Percentiles rank a stretch among this genome's conserved stretches.
Conservation (phyloP, 2,329 filamentous ascomycete genomes). For the Akanthomyces dipterigenus region DNA sequence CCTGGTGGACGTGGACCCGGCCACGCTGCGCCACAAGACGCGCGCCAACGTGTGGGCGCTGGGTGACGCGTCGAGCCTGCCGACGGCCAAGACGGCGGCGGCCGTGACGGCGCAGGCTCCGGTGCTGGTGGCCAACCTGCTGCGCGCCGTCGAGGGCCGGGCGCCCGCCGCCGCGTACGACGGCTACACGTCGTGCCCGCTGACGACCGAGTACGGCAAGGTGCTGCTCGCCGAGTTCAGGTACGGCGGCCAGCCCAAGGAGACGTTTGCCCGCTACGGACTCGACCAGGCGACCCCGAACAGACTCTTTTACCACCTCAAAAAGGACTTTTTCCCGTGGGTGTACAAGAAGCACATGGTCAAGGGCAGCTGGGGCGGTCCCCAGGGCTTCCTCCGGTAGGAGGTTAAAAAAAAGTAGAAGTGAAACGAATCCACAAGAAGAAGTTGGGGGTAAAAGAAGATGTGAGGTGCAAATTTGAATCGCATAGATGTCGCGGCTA, state of each 20-base stretch:
- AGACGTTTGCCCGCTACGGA: conserved; percentile 52
- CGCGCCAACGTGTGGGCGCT: conserved; percentile 52
- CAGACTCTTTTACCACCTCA: conserved; percentile 53
- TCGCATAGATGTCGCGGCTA: neutral
- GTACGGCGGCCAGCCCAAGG: conserved; percentile 55
- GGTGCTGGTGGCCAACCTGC: conserved; percentile 42
- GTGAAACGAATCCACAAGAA: neutral
- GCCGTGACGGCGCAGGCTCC: conserved; percentile 46
- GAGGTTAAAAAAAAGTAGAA: neutral
- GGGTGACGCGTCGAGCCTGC: conserved; percentile 52
- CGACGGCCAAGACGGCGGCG: conserved; percentile 50
- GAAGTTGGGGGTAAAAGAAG: too few species aligned
- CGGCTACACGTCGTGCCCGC: conserved; percentile 50
- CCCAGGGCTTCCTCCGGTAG: conserved; percentile 38
- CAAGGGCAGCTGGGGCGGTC: conserved; percentile 56
- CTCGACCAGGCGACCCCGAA: conserved; percentile 52
- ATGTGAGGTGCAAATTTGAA: neutral
- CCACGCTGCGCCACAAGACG: conserved; percentile 45
- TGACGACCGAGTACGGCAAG: conserved; percentile 52
- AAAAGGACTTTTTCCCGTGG: conserved; percentile 64
- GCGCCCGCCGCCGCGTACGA: conserved; percentile 36
- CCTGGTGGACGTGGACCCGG: conserved; percentile 51
- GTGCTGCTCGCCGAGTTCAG: conserved; percentile 60
- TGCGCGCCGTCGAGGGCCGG: conserved; percentile 39
- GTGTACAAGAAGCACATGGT: conserved; percentile 55